phyloP scores from a whole-genome alignment of 2,329 filamentous ascomycete genomes.

The Colletotrichum horii region DNA sequence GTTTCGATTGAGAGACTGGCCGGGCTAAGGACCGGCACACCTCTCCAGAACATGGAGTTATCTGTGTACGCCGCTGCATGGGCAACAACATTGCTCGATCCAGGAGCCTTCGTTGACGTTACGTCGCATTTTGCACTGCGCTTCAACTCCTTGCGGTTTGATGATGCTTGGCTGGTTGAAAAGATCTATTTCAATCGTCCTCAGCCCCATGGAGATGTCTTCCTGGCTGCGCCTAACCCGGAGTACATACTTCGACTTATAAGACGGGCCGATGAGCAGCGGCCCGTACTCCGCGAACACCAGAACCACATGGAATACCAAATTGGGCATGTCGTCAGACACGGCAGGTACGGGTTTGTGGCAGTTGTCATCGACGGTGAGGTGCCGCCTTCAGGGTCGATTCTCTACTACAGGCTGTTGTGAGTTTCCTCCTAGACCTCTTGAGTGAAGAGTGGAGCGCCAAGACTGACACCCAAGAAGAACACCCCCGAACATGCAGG shows the following conservation, averaged over 20 bases:
- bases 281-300: slow-evolving; percentile 40
- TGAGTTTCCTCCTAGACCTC: neutral
- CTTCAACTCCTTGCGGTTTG: slow-evolving; percentile 54
- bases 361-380: slow-evolving; percentile 84
- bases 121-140: slow-evolving; percentile 36
- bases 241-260: slow-evolving; percentile 39
- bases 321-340: slow-evolving; percentile 84
- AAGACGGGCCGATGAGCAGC: slow-evolving; percentile 47
- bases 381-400: slow-evolving; percentile 15
- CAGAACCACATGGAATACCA: slow-evolving; percentile 49
- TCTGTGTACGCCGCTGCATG: slow-evolving; percentile 78
- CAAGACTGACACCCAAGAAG: neutral
- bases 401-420: slow-evolving; percentile 1
- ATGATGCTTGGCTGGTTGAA: slow-evolving; percentile 75
- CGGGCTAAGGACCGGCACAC: slow-evolving; percentile 36
- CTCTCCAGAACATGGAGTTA: slow-evolving; percentile 59
- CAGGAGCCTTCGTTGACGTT: slow-evolving; percentile 17
- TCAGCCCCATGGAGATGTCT: neutral
- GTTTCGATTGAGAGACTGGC: slow-evolving; percentile 16
- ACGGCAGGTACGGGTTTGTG: slow-evolving; percentile 79
- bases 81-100: slow-evolving; percentile 64
- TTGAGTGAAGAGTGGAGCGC: neutral
- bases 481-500: slow-evolving; percentile 17
- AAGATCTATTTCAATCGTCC: slow-evolving; percentile 34
- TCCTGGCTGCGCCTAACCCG: slow-evolving; percentile 5